These are phyloP conservation scores for Coemansia aciculifera DNA, from an alignment of 192 early-diverging fungal genomes.

Conservation along the genomic window DNA sequence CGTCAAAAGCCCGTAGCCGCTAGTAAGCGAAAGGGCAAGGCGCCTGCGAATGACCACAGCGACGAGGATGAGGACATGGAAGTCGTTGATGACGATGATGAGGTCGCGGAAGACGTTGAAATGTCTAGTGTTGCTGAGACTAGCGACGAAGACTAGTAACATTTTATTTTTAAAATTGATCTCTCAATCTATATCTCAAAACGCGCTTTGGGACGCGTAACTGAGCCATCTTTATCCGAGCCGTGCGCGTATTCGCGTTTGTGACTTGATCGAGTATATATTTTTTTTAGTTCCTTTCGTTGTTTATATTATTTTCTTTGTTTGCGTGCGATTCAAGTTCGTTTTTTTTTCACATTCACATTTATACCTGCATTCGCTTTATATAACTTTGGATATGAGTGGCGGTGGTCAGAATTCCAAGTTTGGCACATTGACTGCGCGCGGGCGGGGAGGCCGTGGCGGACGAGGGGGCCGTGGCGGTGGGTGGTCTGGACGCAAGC, in stretches of 20 bases:
- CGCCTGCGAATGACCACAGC: neutral
- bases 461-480: slow-evolving; percentile 7
- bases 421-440: slow-evolving; percentile 35
- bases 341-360: neutral
- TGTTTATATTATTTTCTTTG: slow-evolving; percentile 1
- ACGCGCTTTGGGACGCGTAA: slow-evolving; percentile 8
- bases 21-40: slow-evolving; percentile 22
- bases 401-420: slow-evolving; percentile 21
- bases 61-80: neutral
- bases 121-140: slow-evolving; percentile 35
- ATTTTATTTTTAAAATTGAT: neutral
- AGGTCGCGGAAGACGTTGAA: slow-evolving; percentile 16
- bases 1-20: slow-evolving; percentile 1
- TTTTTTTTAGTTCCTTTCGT: neutral
- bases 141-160: slow-evolving; percentile 18
- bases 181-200: neutral
- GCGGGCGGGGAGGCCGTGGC: slow-evolving; percentile 24
- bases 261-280: neutral
- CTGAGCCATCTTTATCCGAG: neutral
- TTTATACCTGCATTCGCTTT: neutral
- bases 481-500: slow-evolving; percentile 19
- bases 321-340: neutral
- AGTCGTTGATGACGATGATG: slow-evolving; percentile 19
- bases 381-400: neutral
- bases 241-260: neutral